Evolutionary conservation across 2,329 filamentous ascomycete genomes (phyloP).

Genomic region (Alternaria sp.): DNA sequence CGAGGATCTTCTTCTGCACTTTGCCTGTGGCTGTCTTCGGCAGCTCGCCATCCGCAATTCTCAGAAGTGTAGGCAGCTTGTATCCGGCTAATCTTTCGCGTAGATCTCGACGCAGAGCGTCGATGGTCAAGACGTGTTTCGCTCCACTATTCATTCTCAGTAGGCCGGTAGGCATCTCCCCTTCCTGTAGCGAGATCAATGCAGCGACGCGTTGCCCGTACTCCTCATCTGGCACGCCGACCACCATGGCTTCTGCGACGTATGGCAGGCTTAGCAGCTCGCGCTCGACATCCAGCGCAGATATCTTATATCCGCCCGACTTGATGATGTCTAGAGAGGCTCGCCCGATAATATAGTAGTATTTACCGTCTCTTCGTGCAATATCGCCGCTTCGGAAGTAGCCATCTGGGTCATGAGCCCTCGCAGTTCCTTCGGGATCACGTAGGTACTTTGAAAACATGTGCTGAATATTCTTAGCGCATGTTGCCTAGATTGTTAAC

Average conservation of each 20-base stretch:
- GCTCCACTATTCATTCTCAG: conserved; percentile 23
- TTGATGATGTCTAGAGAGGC: conserved; percentile 64
- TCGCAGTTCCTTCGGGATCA: conserved; percentile 56
- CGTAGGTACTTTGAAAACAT: conserved; percentile 53
- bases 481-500: background rate
- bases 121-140: conserved; percentile 46
- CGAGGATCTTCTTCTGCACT: conserved; percentile 60
- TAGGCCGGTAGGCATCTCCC: conserved; percentile 35
- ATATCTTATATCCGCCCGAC: conserved; percentile 64
- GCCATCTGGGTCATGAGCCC: conserved; percentile 57
- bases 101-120: conserved; percentile 55
- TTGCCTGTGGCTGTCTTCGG: conserved; percentile 61
- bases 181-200: conserved; percentile 55
- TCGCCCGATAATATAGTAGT: conserved; percentile 63
- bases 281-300: conserved; percentile 63
- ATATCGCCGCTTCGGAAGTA: conserved; percentile 61
- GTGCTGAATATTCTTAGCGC: conserved; percentile 29
- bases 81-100: conserved; percentile 56
- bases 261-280: conserved; percentile 60
- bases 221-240: conserved; percentile 62
- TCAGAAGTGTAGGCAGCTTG: conserved; percentile 59
- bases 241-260: conserved; percentile 62
- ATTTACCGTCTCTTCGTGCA: conserved; percentile 52
- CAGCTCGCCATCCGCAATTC: conserved; percentile 55
- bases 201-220: conserved; percentile 65